Base-by-base conservation (phyloP, 331 rosid species). In the Quercus phellos region DNA sequence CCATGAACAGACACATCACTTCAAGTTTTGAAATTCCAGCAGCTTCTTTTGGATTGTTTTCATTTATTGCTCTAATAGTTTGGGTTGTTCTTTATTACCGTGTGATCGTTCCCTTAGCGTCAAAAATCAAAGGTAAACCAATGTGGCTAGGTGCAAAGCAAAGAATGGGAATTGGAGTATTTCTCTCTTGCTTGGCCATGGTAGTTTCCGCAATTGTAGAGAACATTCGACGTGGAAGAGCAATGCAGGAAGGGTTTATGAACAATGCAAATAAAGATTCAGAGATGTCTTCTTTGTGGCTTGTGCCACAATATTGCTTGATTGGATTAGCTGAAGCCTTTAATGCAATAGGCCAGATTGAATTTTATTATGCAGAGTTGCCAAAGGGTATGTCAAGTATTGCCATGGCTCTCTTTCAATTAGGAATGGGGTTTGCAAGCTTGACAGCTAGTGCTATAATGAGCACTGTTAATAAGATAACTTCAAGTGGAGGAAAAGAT, bases 361-460 rank as follows among this genome's bases (percentile, higher is more conserved):
- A 91, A 81, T 88, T 91, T 76, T 90, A 88, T 76, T 91, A 90
- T 64, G 69, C 90, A 0, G 94, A 90, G 77, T 90, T 91, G 24
- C 97, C 97, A 0, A 83, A 86, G 70, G 84, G 90, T 12, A 90
- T 91, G 97, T 84, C 94, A 13, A 90, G 97, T 59, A 80, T 91
- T n/a, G 92, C 91, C 9, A 61, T 88, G 0, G 51, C 97, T 1
- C 75, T 91, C 6, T 84, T 77, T 43, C 83, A 86, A 22, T 63
- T 91, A 16, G 90, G 90, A 42, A 68, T 79, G 82, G 97, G 84
- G 0, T 74, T 85, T 38, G 93, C 88, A 1, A 87, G 78, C 71
- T 53, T 90, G 88, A 2, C 79, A 42, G 87, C 91, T 5, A 82
- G 88, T 73, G 84, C 75, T 38, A 68, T 90, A 19, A 12, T 90